A percentile compares a stretch with the other conserved stretches of the same genome.
These are phyloP conservation scores for Isatis tinctoria DNA, from an alignment of 345 rosid species.

Conservation along the genomic window DNA sequence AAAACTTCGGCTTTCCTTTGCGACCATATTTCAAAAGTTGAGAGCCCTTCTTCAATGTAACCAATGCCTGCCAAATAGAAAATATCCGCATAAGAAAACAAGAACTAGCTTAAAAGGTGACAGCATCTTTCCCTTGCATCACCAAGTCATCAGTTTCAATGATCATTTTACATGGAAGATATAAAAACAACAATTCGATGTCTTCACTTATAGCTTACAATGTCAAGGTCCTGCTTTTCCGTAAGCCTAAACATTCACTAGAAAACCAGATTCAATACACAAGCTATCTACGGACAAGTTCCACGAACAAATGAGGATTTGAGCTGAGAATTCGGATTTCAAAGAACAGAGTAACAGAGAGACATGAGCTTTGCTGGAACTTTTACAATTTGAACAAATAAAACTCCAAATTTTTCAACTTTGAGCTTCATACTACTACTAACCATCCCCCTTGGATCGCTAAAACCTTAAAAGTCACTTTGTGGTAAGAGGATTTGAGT, in stretches of 20 bases:
- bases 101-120: neutral
- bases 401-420: neutral
- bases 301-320: neutral
- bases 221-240: conserved; percentile 4
- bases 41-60: conserved; percentile 87
- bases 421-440: neutral
- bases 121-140: neutral
- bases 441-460: neutral
- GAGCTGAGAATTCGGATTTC: neutral
- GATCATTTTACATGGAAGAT: neutral
- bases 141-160: neutral
- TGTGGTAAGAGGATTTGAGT: neutral
- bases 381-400: neutral
- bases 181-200: neutral
- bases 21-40: conserved; percentile 93
- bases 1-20: conserved; percentile 91
- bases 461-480: neutral
- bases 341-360: neutral
- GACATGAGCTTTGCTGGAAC: neutral
- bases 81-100: neutral
- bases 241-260: neutral
- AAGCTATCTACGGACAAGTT: neutral
- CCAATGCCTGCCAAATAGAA: conserved; percentile 57
- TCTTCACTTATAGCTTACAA: neutral
- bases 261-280: neutral